Conservation (phyloP, 1,284 basidiomycete species). For the Cryptococcus sp. region DNA sequence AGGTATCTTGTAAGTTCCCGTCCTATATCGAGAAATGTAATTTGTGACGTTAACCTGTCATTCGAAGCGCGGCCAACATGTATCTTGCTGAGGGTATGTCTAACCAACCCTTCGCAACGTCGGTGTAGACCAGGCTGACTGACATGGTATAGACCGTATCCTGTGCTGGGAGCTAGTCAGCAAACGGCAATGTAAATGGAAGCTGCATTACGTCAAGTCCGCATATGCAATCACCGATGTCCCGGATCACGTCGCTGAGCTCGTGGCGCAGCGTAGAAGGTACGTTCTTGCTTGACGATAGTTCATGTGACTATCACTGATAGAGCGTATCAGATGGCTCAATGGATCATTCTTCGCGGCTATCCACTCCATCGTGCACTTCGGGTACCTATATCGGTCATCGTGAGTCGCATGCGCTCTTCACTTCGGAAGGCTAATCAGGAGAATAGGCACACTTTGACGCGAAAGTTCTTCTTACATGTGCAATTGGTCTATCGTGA, state of each 20-base stretch:
- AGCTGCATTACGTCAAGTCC: constrained; percentile 89
- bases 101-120: too few species aligned
- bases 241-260: constrained; percentile 82
- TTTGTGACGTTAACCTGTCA: constrained; percentile 4
- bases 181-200: constrained; percentile 82
- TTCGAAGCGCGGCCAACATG: constrained; percentile 79
- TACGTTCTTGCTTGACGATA: constrained; percentile 1
- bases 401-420: too few species aligned
- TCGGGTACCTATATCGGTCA: constrained; percentile 88
- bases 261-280: constrained; percentile 87
- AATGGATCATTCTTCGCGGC: constrained; percentile 98
- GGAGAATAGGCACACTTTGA: constrained; percentile 63
- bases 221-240: constrained; percentile 91
- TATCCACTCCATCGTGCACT: constrained; percentile 84
- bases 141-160: constrained; percentile 59
- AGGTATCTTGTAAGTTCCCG: constrained; percentile 65
- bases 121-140: constrained; percentile 1
- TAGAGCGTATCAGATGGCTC: constrained; percentile 63
- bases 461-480: constrained; percentile 91
- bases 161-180: constrained; percentile 93
- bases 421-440: constrained; percentile 17
- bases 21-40: too few species aligned
- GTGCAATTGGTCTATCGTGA: constrained; percentile 83
- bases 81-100: constrained; percentile 82
- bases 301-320: neutral